Percentiles rank a stretch among this genome's conserved stretches.
These are phyloP conservation scores for Phialophora macrospora DNA, from an alignment of 2,329 filamentous ascomycete species.

Conservation along the genomic window DNA sequence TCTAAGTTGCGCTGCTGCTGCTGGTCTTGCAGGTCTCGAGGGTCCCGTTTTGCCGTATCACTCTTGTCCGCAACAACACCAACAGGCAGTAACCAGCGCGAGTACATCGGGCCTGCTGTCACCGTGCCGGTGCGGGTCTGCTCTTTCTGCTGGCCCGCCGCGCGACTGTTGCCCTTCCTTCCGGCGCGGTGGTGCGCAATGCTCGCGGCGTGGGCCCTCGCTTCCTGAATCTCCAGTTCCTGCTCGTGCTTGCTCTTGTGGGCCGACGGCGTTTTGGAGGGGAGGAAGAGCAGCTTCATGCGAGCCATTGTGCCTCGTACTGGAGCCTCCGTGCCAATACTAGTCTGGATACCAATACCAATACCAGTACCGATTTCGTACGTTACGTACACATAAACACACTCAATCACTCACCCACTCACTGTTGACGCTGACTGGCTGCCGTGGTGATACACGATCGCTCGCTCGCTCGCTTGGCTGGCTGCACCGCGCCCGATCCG, in stretches of 20 bases:
- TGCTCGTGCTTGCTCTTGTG: neutral
- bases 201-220: slow-evolving; percentile 1
- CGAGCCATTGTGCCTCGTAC: neutral
- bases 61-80: neutral
- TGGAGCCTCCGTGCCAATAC: neutral
- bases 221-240: neutral
- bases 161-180: neutral
- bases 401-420: no score
- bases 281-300: neutral
- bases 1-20: neutral
- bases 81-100: neutral
- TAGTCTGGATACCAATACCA: neutral
- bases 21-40: neutral
- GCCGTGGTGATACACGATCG: neutral
- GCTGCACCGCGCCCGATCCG: neutral
- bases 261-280: neutral
- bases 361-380: neutral
- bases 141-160: neutral
- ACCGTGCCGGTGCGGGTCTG: no score
- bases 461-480: neutral
- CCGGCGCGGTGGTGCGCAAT: neutral
- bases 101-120: neutral
- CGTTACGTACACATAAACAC: no score
- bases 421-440: neutral
- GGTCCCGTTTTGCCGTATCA: neutral